A percentile compares a stretch with the other conserved stretches of the same genome.
phyloP scores from a whole-genome alignment of 2,329 filamentous ascomycete genomes.

The Neocucurbitaria cava region DNA sequence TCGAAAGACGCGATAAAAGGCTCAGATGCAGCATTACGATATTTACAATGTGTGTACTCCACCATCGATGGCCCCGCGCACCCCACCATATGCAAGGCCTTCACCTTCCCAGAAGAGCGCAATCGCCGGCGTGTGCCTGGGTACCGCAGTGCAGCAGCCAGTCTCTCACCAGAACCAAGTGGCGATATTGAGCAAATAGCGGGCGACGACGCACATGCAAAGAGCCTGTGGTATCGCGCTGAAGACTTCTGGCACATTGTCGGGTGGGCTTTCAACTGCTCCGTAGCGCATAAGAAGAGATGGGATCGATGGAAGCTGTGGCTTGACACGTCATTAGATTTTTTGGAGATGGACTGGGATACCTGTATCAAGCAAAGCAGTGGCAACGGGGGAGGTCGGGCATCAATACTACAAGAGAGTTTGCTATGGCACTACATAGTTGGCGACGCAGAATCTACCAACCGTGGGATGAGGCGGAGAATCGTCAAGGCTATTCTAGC shows the following conservation, averaged over 20 bases:
- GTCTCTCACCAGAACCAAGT: constrained; percentile 37
- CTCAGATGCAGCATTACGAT: constrained; percentile 70
- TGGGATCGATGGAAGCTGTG: constrained; percentile 85
- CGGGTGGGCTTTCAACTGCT: constrained; percentile 95
- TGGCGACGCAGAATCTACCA: constrained; percentile 43
- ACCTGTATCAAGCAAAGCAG: constrained; percentile 55
- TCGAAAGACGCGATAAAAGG: constrained; percentile 67
- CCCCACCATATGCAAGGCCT: constrained; percentile 73
- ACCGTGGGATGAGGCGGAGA: constrained; percentile 54
- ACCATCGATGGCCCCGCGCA: constrained; percentile 71
- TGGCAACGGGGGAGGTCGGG: constrained; percentile 17
- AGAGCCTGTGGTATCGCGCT: constrained; percentile 75
- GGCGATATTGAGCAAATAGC: constrained; percentile 48
- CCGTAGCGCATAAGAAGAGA: constrained; percentile 71
- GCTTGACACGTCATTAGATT: constrained; percentile 80
- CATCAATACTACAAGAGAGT: constrained; percentile 56
- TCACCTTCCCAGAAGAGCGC: constrained; percentile 63
- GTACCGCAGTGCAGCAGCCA: constrained; percentile 28
- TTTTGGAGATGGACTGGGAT: constrained; percentile 74
- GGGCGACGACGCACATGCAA: constrained; percentile 64
- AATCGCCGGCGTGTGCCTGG: constrained; percentile 29
- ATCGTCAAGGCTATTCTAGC: constrained; percentile 73
- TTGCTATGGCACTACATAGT: constrained; percentile 68
- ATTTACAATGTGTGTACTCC: constrained; percentile 71
- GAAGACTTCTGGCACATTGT: constrained; percentile 88